Evolutionary conservation across 768 basidiomycete species (phyloP).

Genomic region (Gloeophyllum trabeum): DNA sequence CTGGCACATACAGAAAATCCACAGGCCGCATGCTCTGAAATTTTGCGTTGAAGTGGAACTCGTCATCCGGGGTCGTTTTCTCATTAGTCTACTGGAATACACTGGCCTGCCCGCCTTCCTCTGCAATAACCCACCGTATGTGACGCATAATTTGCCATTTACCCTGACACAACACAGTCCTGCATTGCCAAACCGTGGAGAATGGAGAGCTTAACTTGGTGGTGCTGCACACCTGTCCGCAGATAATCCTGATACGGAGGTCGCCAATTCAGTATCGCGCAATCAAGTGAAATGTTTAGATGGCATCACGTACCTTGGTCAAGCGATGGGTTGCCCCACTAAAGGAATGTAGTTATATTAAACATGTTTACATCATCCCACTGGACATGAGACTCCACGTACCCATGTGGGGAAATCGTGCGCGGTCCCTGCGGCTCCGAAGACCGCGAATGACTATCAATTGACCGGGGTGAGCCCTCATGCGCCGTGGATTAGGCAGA

Average conservation of each 20-base stretch:
- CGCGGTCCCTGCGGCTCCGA: conserved; percentile 16
- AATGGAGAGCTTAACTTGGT: not conserved
- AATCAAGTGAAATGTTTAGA: not conserved
- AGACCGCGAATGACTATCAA: conserved; percentile 16
- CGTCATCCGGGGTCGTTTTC: too few relatives aligned
- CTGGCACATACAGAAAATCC: too few relatives aligned
- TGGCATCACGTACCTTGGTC: conserved; percentile 7
- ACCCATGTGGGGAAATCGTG: conserved; percentile 11
- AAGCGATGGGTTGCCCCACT: conserved; percentile 12
- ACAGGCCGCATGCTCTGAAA: too few relatives aligned
- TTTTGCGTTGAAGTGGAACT: too few relatives aligned
- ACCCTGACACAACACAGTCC: too few relatives aligned
- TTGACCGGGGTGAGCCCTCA: too few relatives aligned
- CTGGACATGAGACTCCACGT: not conserved
- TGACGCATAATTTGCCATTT: too few relatives aligned
- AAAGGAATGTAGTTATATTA: not conserved
- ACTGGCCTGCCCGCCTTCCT: too few relatives aligned
- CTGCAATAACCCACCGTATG: too few relatives aligned
- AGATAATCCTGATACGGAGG: not conserved
- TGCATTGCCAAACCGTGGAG: too few relatives aligned
- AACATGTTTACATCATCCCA: not conserved
- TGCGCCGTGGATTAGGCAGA: conserved; percentile 1
- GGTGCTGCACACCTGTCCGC: not conserved
- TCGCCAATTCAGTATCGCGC: not conserved
- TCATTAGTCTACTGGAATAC: too few relatives aligned